Base-by-base conservation (phyloP, 208 protist genomes). In the Acanthamoeba rhysodes region DNA sequence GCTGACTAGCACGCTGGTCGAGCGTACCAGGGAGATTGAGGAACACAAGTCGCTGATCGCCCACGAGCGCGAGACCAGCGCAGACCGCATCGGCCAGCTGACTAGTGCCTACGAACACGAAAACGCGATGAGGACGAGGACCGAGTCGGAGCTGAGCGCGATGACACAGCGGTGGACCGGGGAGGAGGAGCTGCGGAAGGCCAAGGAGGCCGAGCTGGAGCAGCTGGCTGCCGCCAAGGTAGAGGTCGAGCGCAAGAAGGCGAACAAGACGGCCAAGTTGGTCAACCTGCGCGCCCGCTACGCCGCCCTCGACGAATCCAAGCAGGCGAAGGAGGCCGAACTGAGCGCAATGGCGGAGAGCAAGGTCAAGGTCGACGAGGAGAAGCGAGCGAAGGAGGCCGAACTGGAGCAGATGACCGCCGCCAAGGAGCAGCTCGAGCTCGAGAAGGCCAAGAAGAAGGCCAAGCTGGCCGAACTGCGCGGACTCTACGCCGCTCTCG, bases 141-240 rank as follows among this genome's bases (percentile, higher is more conserved):
- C 22, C 9, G 76, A 85, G 27, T 48, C 76, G 37, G 37, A 84
- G 74, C 74, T 84, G 32, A 27, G 22, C 12, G 74, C 29, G 37
- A 24, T 84, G 41, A 29, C 32, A 0, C 29, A 50, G 10, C n/a
- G 74, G 18, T 50, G 29, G 18, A 32, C 32, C 29, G 24, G 5
- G 20, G 74, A 84, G 22, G 74, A 84, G 41, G 74, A 41, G 74
- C 32, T 53, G 16, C 74, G 74, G 4, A 84, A 84, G 74, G 74
- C n/a, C 18, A 91, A 57, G 48, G 84, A 91, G 84, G 12, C 32
- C 29, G 84, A 91, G 48, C 84, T 91, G 29, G 84, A n/a, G 18
- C 55, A 37, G 29, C 18, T 66, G 48, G 14, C 20, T 9, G 59
- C 72, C 12, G 48, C 50, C 48, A 91, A 66, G 53, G 48, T 29